Percentiles rank a stretch among this genome's conserved stretches.
Conservation (phyloP, 441 rosid genomes). For the Pelargonium citronellum region DNA sequence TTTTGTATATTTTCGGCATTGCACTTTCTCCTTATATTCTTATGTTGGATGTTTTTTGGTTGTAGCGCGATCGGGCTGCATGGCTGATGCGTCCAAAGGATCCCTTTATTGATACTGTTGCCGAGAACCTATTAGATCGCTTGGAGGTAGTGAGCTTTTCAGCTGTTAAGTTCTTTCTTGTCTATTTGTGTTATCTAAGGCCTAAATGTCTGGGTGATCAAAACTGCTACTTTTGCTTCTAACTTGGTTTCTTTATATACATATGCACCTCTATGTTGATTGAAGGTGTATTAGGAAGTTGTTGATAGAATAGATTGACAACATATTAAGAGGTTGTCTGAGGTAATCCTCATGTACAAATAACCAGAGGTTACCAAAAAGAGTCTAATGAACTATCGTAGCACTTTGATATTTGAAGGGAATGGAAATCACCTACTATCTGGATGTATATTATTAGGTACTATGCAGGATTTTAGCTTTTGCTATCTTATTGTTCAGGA, state of each 20-base stretch:
- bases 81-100: constrained; percentile 70
- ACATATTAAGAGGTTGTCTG: not conserved
- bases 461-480: not conserved
- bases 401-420: too few relatives aligned
- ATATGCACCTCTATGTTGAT: not conserved
- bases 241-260: not conserved
- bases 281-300: not conserved
- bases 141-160: constrained; percentile 49
- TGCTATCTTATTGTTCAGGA: not conserved
- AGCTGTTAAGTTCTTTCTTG: not conserved
- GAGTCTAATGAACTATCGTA: not conserved
- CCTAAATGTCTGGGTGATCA: not conserved
- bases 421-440: too few relatives aligned
- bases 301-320: not conserved
- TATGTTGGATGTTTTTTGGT: constrained; percentile 14
- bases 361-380: not conserved
- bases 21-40: constrained; percentile 10
- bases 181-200: not conserved
- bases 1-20: not conserved
- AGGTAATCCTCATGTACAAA: not conserved
- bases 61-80: constrained; percentile 95
- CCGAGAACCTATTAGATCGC: constrained; percentile 84
- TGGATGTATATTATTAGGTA: too few relatives aligned
- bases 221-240: not conserved
- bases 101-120: constrained; percentile 75